These are phyloP conservation scores for Pseudogymnoascus sp. DNA, from an alignment of 2,329 filamentous ascomycete genomes.

Conservation along the genomic window DNA sequence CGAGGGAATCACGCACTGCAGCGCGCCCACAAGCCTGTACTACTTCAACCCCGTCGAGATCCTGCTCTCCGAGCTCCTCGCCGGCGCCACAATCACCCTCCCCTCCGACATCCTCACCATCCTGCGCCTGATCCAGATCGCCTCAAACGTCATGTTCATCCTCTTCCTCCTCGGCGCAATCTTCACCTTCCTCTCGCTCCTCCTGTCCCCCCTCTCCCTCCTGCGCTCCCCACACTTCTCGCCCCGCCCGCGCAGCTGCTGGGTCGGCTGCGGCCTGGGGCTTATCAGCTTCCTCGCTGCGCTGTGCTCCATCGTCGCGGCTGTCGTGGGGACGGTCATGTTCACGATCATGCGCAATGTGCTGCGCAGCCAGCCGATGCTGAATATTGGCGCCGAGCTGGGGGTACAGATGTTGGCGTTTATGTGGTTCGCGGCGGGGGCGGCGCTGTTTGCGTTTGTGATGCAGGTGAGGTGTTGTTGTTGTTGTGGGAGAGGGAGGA, in stretches of 20 bases:
- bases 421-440: slow-evolving; percentile 74
- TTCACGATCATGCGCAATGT: slow-evolving; percentile 73
- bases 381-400: slow-evolving; percentile 66
- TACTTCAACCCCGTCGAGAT: slow-evolving; percentile 90
- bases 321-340: slow-evolving; percentile 73
- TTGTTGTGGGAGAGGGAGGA: neutral
- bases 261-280: slow-evolving; percentile 57
- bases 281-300: slow-evolving; percentile 60
- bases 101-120: slow-evolving; percentile 66
- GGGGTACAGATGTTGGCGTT: slow-evolving; percentile 73
- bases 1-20: slow-evolving; percentile 69
- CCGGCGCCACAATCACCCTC: slow-evolving; percentile 74
- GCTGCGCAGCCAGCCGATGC: slow-evolving; percentile 57
- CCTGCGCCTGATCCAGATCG: slow-evolving; percentile 63
- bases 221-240: neutral
- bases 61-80: slow-evolving; percentile 67
- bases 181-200: slow-evolving; percentile 64
- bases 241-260: slow-evolving; percentile 35
- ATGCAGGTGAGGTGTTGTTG: slow-evolving; percentile 41
- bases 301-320: slow-evolving; percentile 59
- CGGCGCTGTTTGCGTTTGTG: slow-evolving; percentile 59
- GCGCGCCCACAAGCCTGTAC: slow-evolving; percentile 59
- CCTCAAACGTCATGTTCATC: slow-evolving; percentile 80
- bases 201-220: slow-evolving; percentile 41
- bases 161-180: slow-evolving; percentile 68